Evolutionary conservation across 139 green algal species (phyloP).

Genomic region (Auxenochlorella pyrenoidosa): DNA sequence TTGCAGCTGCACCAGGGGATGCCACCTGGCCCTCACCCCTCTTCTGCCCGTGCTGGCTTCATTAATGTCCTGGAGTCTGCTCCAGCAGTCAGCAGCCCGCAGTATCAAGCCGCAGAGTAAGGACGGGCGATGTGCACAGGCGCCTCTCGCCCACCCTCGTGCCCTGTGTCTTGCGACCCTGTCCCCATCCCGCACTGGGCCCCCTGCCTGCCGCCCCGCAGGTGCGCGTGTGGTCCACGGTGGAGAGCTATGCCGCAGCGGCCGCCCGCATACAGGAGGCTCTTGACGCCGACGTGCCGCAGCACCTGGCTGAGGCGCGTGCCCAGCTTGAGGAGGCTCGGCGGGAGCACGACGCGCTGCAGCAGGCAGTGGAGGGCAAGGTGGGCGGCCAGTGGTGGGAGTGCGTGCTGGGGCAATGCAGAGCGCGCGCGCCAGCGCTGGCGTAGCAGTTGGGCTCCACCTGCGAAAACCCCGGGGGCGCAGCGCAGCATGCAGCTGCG

Average conservation of each 20-base stretch:
- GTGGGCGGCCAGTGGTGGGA: neutral
- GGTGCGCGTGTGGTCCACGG: constrained; percentile 13
- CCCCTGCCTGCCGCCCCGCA: neutral
- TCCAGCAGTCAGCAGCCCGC: too few species aligned
- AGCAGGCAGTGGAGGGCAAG: constrained; percentile 23
- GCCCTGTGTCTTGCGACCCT: too few species aligned
- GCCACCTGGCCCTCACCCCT: too few species aligned
- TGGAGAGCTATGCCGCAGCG: neutral
- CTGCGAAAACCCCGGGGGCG: too few species aligned
- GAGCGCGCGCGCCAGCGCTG: neutral
- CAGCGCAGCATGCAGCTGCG: too few species aligned
- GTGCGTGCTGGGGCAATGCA: neutral
- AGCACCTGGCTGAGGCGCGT: neutral
- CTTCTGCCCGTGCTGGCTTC: too few species aligned
- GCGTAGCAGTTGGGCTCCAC: neutral
- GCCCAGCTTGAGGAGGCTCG: constrained; percentile 4
- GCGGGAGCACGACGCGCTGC: constrained; percentile 1
- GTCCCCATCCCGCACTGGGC: too few species aligned
- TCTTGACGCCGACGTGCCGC: neutral
- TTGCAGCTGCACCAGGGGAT: too few species aligned
- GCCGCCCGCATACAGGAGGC: neutral
- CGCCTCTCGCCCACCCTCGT: too few species aligned
- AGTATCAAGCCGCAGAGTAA: too few species aligned
- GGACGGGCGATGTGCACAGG: too few species aligned
- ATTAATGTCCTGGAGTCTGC: too few species aligned